Conservation (phyloP, 148 eudicot genomes). For the Suaeda aralocaspica region DNA sequence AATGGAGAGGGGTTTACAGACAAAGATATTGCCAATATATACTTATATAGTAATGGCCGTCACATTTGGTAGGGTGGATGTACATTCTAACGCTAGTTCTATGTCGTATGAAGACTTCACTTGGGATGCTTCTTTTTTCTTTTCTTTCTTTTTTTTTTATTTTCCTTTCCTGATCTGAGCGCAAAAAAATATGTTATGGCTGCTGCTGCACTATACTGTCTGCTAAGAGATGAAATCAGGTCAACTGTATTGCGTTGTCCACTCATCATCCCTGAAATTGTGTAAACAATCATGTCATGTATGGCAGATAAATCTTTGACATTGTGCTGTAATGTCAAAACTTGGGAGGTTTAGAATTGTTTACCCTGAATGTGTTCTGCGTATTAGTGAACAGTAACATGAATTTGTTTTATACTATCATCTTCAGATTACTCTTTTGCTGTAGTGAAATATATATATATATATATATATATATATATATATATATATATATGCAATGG, state of each 20-base stretch:
- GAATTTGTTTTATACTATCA: too few relatives aligned
- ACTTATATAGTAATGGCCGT: neutral
- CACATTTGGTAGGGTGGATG: slow-evolving; percentile 22
- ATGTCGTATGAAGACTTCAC: neutral
- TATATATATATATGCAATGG: too few relatives aligned
- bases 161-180: neutral
- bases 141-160: neutral
- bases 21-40: slow-evolving; percentile 3
- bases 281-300: slow-evolving; percentile 4
- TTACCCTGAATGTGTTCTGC: slow-evolving; percentile 6
- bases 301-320: neutral
- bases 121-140: slow-evolving; percentile 4
- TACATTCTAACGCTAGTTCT: slow-evolving; percentile 19
- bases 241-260: slow-evolving; percentile 18
- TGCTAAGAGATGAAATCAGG: slow-evolving; percentile 14
- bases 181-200: neutral
- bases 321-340: neutral
- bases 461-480: too few relatives aligned
- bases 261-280: neutral
- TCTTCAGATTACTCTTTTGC: neutral
- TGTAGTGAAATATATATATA: too few relatives aligned
- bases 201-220: neutral
- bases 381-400: neutral
- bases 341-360: neutral
- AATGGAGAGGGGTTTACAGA: slow-evolving; percentile 11